Evolutionary conservation across 306 rosid genomes (phyloP), one percentile per base, ranked within the genome.

Genomic region (Oemleria cerasiformis): DNA sequence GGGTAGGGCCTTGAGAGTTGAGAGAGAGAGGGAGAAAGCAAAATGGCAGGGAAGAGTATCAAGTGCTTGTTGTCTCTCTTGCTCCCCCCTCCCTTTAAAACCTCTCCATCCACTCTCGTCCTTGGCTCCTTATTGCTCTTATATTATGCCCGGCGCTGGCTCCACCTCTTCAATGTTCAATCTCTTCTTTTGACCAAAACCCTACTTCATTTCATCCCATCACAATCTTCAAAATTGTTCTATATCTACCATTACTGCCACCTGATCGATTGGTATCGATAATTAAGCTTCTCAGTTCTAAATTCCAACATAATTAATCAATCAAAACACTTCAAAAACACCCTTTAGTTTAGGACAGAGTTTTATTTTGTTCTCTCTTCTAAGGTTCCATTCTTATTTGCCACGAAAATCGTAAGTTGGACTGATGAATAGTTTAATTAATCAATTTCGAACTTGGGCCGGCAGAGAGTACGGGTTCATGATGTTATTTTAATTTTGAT

Each of bases 141-240:
- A 30, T 30, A 30, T 30, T 3, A 30, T 30, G 36, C 36, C 36
- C n/a, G n/a, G n/a, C n/a, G n/a, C n/a, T 30, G 84, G 80, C 82
- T 82, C 88, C 84, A 81, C 86, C 85, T 71, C 62, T 44, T 13
- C 34, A 10, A 53, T 53, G 0, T 30, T 53, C 9, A n/a, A 40
- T 25, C 62, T 25, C 73, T 54, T 77, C 79, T 80, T 86, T 84
- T 86, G 90, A 82, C 92, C 87, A 81, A 75, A 80, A 16, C 77
- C 73, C 41, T n/a, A 53, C 65, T 67, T 69, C 20, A 30, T 54
- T 79, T 75, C 56, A 41, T 75, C 78, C 63, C 67, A 9, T 72
- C 14, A 61, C 16, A 9, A 41, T 42, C 64, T 54, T 41, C 74
- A 41, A 53, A n/a, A 21, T 9, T 54, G 55, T 41, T 17, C 15